phyloP scores from a whole-genome alignment of 2,329 filamentous ascomycete species.

The Cytospora paraplurivora region DNA sequence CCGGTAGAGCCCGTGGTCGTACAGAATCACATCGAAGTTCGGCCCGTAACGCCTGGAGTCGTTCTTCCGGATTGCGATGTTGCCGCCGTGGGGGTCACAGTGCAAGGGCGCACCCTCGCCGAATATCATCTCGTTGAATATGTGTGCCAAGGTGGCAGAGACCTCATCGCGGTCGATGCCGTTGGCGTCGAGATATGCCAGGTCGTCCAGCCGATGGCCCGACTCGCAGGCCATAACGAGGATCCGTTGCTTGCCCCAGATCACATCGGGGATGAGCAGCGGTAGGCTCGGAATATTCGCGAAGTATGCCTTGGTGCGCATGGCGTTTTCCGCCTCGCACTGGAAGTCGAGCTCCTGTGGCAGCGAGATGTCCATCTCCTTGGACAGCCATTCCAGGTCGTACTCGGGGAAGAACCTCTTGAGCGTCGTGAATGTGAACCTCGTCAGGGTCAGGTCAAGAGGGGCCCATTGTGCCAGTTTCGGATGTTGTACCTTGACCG shows the following conservation, averaged over 20 bases:
- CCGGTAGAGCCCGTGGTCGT: slow-evolving; percentile 95
- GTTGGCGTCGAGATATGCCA: slow-evolving; percentile 81
- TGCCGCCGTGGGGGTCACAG: slow-evolving; percentile 96
- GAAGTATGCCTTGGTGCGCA: slow-evolving; percentile 79
- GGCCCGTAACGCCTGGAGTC: slow-evolving; percentile 54
- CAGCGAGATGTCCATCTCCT: slow-evolving; percentile 88
- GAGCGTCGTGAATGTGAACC: slow-evolving; percentile 85
- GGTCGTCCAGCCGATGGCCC: slow-evolving; percentile 84
- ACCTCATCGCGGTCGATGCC: slow-evolving; percentile 94
- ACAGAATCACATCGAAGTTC: slow-evolving; percentile 95
- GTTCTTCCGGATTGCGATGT: slow-evolving; percentile 88
- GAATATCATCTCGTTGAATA: slow-evolving; percentile 99
- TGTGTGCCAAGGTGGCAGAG: slow-evolving; percentile 81
- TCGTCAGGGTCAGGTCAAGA: slow-evolving; percentile 82
- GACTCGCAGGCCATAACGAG: slow-evolving; percentile 94
- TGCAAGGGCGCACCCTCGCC: slow-evolving; percentile 85
- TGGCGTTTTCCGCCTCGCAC: slow-evolving; percentile 82
- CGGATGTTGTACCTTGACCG: slow-evolving; percentile 96
- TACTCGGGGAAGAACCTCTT: slow-evolving; percentile 97
- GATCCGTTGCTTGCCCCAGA: slow-evolving; percentile 87
- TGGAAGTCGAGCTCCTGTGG: slow-evolving; percentile 91
- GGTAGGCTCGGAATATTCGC: slow-evolving; percentile 72
- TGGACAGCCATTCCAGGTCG: slow-evolving; percentile 92
- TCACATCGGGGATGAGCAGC: slow-evolving; percentile 82
- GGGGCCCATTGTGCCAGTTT: slow-evolving; percentile 85